These are phyloP conservation scores for Pontederia crassipes DNA, from an alignment of 176 grass and related monocot species.

Conservation along the genomic window DNA sequence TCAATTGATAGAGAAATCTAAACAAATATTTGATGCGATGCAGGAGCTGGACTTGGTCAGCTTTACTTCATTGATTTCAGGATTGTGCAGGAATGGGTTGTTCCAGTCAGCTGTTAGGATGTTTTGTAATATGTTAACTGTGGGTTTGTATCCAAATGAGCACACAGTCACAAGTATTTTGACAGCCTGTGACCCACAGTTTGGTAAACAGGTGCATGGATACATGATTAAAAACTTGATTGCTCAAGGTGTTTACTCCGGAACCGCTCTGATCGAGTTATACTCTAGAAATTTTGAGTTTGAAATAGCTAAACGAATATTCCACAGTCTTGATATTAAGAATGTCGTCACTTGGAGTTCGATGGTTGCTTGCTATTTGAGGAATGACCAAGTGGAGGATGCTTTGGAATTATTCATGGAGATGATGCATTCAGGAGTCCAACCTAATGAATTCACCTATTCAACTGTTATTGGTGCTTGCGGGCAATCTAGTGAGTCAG, in stretches of 20 bases:
- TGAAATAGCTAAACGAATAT: slow-evolving; percentile 27
- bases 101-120: slow-evolving; percentile 15
- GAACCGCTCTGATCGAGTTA: slow-evolving; percentile 48
- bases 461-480: slow-evolving; percentile 51
- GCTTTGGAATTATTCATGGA: slow-evolving; percentile 33
- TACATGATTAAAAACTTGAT: slow-evolving; percentile 52
- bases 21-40: slow-evolving; percentile 34
- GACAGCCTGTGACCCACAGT: slow-evolving; percentile 22
- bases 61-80: slow-evolving; percentile 67
- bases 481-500: slow-evolving; percentile 13
- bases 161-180: slow-evolving; percentile 46
- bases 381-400: slow-evolving; percentile 30
- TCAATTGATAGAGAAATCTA: slow-evolving; percentile 23
- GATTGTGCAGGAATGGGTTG: slow-evolving; percentile 34
- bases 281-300: slow-evolving; percentile 42
- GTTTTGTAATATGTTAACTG: slow-evolving; percentile 33
- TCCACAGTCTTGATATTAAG: slow-evolving; percentile 37
- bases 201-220: slow-evolving; percentile 60
- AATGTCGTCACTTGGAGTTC: slow-evolving; percentile 67
- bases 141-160: slow-evolving; percentile 51
- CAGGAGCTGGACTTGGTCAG: slow-evolving; percentile 41
- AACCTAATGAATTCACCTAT: slow-evolving; percentile 58
- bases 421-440: slow-evolving; percentile 29
- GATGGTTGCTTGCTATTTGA: slow-evolving; percentile 49
- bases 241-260: slow-evolving; percentile 36